Percentiles rank a stretch among this genome's conserved stretches.
Conservation (phyloP, 768 basidiomycete genomes). For the Calvatia gigantea region DNA sequence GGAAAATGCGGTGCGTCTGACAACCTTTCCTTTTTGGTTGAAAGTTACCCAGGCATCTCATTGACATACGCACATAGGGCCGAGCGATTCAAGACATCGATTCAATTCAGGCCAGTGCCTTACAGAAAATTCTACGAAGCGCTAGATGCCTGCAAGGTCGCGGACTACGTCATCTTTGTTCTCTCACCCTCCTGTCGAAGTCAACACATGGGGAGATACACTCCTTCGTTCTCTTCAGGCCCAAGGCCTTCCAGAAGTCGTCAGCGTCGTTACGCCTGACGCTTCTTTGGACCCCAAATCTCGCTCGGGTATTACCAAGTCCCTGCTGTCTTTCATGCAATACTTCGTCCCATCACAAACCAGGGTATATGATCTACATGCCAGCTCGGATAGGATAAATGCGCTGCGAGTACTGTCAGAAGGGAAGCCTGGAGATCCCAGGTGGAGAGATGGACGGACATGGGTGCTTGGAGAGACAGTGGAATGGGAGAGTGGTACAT, state of each 20-base stretch:
- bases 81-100: conserved; percentile 85
- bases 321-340: conserved; percentile 88
- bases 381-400: conserved; percentile 62
- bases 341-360: conserved; percentile 89
- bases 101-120: conserved; percentile 81
- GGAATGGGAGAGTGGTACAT: conserved; percentile 57
- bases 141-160: conserved; percentile 81
- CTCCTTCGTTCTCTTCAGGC: conserved; percentile 85
- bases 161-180: conserved; percentile 87
- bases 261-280: conserved; percentile 67
- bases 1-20: conserved; percentile 61
- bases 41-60: conserved; percentile 5
- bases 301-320: conserved; percentile 71
- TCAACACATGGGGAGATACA: conserved; percentile 82
- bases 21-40: not conserved
- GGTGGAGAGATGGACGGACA: conserved; percentile 79
- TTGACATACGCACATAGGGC: conserved; percentile 43
- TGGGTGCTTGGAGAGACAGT: conserved; percentile 67
- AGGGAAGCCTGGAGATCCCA: conserved; percentile 73
- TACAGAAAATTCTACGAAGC: conserved; percentile 71
- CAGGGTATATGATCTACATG: conserved; percentile 71
- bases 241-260: conserved; percentile 83
- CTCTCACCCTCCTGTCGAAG: conserved; percentile 82
- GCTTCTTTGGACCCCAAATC: conserved; percentile 55
- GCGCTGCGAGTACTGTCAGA: conserved; percentile 79